Conservation (phyloP, 495 filamentous ascomycete species). For the Neurospora sublineolata region DNA sequence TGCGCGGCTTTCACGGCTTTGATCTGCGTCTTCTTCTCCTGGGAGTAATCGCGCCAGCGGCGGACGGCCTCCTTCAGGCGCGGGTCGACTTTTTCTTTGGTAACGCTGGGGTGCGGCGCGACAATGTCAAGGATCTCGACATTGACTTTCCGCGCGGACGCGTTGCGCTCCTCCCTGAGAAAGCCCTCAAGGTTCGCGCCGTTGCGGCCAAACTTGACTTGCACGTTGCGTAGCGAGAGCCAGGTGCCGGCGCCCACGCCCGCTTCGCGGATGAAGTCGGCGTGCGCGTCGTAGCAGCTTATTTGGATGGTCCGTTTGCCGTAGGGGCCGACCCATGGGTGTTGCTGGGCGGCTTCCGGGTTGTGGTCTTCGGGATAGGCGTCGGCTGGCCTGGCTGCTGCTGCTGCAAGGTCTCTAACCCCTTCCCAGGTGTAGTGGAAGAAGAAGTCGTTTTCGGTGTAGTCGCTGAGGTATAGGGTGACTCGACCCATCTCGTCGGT, state of each 20-base stretch:
- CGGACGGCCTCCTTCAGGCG: constrained; percentile 49
- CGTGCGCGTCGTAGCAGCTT: constrained; percentile 61
- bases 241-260: constrained; percentile 48
- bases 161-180: constrained; percentile 49
- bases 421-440: constrained; percentile 43
- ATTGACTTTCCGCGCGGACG: constrained; percentile 39
- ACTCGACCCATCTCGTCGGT: constrained; percentile 30
- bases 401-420: constrained; percentile 23
- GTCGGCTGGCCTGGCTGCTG: constrained; percentile 11
- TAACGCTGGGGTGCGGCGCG: constrained; percentile 3
- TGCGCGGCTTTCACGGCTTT: constrained; percentile 21
- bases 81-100: constrained; percentile 32
- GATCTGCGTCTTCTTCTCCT: constrained; percentile 37
- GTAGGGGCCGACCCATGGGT: constrained; percentile 61
- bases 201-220: constrained; percentile 46
- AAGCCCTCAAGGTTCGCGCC: constrained; percentile 55
- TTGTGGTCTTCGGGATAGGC: constrained; percentile 25
- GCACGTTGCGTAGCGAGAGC: constrained; percentile 59
- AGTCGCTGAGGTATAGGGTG: constrained; percentile 76
- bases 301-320: constrained; percentile 65
- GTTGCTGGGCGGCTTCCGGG: background rate
- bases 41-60: constrained; percentile 52
- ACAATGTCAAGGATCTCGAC: constrained; percentile 27
- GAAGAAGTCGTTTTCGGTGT: constrained; percentile 57
- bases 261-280: constrained; percentile 35